These are phyloP conservation scores for Tolypocladium album DNA, from an alignment of 2,329 filamentous ascomycete genomes.

Conservation along the genomic window DNA sequence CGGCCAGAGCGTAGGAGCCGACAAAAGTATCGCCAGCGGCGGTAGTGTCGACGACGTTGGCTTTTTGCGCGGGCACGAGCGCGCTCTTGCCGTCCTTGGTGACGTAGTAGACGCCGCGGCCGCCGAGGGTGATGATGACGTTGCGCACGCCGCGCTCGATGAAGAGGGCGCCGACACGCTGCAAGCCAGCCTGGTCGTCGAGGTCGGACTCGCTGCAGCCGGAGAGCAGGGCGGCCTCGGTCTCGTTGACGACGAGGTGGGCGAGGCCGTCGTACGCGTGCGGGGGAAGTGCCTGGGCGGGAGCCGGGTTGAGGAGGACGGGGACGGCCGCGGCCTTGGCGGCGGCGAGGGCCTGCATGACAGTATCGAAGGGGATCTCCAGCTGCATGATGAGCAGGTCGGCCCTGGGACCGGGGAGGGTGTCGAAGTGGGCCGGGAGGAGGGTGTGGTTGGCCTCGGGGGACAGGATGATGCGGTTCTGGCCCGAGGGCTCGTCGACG, in stretches of 20 bases:
- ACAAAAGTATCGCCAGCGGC: conserved; percentile 93
- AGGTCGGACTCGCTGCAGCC: conserved; percentile 39
- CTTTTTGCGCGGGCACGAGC: conserved; percentile 54
- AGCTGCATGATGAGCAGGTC: conserved; percentile 66
- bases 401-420: conserved; percentile 28
- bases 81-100: conserved; percentile 30
- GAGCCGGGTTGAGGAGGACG: conserved; percentile 79
- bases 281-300: conserved; percentile 57
- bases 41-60: conserved; percentile 80
- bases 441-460: conserved; percentile 58
- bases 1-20: conserved; percentile 70
- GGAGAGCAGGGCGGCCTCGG: conserved; percentile 67
- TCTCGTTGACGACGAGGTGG: conserved; percentile 85
- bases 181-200: conserved; percentile 32
- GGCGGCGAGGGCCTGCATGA: conserved; percentile 47
- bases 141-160: conserved; percentile 59
- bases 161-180: conserved; percentile 47
- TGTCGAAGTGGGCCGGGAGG: conserved; percentile 21
- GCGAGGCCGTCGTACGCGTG: conserved; percentile 57
- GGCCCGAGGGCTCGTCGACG: conserved; percentile 59
- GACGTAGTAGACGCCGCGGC: conserved; percentile 63
- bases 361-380: conserved; percentile 60
- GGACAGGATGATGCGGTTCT: conserved; percentile 67
- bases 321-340: conserved; percentile 38
- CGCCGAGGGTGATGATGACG: conserved; percentile 76